phyloP scores from a whole-genome alignment of 2,329 filamentous ascomycete genomes.

The Escovopsis sp. region DNA sequence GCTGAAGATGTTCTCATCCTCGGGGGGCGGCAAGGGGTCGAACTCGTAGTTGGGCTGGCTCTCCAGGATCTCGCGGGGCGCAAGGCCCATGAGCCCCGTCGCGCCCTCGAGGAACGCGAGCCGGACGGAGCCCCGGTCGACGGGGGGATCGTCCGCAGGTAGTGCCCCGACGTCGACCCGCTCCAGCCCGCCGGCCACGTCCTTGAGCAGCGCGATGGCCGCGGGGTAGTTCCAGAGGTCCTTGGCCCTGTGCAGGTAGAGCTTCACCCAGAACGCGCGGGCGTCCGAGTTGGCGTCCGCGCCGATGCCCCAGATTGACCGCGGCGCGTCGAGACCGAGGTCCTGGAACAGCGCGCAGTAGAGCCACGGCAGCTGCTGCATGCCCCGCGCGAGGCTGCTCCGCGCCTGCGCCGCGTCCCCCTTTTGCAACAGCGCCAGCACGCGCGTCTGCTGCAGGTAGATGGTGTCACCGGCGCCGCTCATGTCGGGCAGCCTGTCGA shows the following conservation, averaged over 20 bases:
- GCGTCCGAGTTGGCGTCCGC: conserved; percentile 41
- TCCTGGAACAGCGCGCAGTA: conserved; percentile 68
- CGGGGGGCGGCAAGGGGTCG: conserved; percentile 63
- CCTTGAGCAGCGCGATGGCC: conserved; percentile 50
- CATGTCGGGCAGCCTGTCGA: conserved; percentile 27
- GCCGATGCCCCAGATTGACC: conserved; percentile 66
- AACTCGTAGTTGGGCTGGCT: conserved; percentile 57
- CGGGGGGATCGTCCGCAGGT: conserved; percentile 23
- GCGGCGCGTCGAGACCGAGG: conserved; percentile 62
- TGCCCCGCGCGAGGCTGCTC: conserved; percentile 47
- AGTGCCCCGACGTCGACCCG: conserved; percentile 25
- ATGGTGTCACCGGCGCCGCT: conserved; percentile 29
- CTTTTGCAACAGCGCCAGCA: conserved; percentile 60
- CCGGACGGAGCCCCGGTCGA: conserved; percentile 43
- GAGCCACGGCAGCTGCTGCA: conserved; percentile 69
- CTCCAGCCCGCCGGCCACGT: conserved; percentile 44
- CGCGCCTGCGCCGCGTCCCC: conserved; percentile 51
- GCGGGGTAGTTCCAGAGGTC: conserved; percentile 77
- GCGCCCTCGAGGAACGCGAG: conserved; percentile 68
- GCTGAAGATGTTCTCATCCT: conserved; percentile 37
- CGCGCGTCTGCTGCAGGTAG: conserved; percentile 63
- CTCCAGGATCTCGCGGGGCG: conserved; percentile 50
- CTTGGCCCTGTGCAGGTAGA: conserved; percentile 64
- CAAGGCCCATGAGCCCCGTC: conserved; percentile 50
- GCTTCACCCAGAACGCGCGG: conserved; percentile 48